phyloP scores from a whole-genome alignment of 1,139 yeast genomes.

The Debaryomyces sp. region DNA sequence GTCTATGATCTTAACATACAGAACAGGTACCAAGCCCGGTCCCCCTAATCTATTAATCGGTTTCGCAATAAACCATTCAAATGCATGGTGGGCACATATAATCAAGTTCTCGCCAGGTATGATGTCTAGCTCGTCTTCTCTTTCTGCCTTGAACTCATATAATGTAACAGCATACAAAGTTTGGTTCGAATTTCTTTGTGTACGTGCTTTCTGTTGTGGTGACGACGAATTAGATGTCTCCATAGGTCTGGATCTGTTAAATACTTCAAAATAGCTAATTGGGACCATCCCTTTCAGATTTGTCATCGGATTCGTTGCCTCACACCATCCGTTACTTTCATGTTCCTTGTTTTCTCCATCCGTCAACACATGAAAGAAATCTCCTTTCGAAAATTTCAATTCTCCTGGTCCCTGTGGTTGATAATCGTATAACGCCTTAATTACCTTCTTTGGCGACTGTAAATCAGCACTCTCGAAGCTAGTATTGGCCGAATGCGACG shows the following conservation, averaged over 20 bases:
- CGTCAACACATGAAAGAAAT: slow-evolving; percentile 80
- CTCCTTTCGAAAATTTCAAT: slow-evolving; percentile 76
- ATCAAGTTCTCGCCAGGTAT: slow-evolving; percentile 85
- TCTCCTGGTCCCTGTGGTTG: slow-evolving; percentile 83
- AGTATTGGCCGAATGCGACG: slow-evolving; percentile 15
- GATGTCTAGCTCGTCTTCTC: slow-evolving; percentile 85
- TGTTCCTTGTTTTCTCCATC: slow-evolving; percentile 39
- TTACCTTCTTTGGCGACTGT: slow-evolving; percentile 74
- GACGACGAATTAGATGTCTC: slow-evolving; percentile 11
- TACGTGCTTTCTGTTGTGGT: not conserved
- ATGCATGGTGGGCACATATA: slow-evolving; percentile 93
- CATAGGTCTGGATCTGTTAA: slow-evolving; percentile 57
- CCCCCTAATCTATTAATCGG: slow-evolving; percentile 96
- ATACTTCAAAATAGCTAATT: slow-evolving; percentile 76
- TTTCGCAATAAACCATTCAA: slow-evolving; percentile 97
- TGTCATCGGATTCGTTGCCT: slow-evolving; percentile 85
- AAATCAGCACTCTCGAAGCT: slow-evolving; percentile 19
- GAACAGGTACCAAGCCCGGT: slow-evolving; percentile 93
- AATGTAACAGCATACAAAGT: slow-evolving; percentile 53
- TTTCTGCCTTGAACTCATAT: slow-evolving; percentile 86
- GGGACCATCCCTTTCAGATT: slow-evolving; percentile 87
- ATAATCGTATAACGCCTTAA: slow-evolving; percentile 80
- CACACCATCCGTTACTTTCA: slow-evolving; percentile 69
- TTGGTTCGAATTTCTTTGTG: slow-evolving; percentile 26
- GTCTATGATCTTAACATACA: slow-evolving; percentile 85